Evolutionary conservation across 495 filamentous ascomycete genomes (phyloP), one percentile per base, ranked within the genome.

Genomic region (Lophium mytilinum): DNA sequence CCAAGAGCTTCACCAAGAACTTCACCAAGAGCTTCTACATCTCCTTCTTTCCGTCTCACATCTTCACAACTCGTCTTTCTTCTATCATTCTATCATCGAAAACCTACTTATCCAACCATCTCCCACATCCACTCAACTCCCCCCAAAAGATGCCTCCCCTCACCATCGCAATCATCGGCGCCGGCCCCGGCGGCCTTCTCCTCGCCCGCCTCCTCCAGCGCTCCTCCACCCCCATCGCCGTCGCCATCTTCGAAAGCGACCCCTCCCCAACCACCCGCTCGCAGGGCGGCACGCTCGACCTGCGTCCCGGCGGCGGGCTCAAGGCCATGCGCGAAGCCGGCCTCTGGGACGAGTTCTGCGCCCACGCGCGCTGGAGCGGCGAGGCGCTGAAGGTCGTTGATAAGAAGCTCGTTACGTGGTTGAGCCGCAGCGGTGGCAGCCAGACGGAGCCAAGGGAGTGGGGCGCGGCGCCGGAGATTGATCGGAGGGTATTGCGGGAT

Each of bases 211-310:
- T 86, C 37, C 75, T 86, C 10, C 70, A 78, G 50, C 58, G 62
- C 24, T 64, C 73, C 43, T 61, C 64, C 17, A 77, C 82, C 53
- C 62, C 64, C 19, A 78, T 82, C 53, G 57, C 66, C n/a, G 72
- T 68, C 50, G 72, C 72, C 1, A 69, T 86, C 58, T 84, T 76
- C 64, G 82, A 86, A 63, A 69, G 69, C 21, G 79, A 80, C 46
- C 51, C 61, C 19, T 66, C 66, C n/a, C 68, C 69, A 37, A 37
- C 60, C 5, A 62, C 64, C 7, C 69, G 69, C 15, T 63, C 66
- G n/a, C 74, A 78, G 59, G 80, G 80, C 17, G 81, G 82, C 11
- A 76, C 72, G 17, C 71, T 85, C 2, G 82, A 84, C 58, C 70
- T 85, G 6, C 80, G 84, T 52, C 57, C 70, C 0, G 64, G 69